phyloP scores from a whole-genome alignment of 768 basidiomycete genomes.

The Dentipellis fragilis region DNA sequence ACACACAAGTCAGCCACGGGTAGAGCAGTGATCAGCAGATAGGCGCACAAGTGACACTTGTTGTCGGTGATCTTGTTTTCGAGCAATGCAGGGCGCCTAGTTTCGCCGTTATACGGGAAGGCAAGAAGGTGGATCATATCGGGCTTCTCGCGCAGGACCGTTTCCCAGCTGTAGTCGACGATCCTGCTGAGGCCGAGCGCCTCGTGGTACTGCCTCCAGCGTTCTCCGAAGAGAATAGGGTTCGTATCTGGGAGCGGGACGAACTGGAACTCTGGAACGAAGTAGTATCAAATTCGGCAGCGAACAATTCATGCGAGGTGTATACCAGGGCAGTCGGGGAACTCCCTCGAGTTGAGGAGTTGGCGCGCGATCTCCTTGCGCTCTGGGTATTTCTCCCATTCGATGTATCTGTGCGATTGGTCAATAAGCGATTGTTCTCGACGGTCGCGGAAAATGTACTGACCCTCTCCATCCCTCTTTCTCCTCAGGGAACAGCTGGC shows the following conservation, averaged over 20 bases:
- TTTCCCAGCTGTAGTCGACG: slow-evolving; percentile 42
- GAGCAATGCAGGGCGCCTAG: slow-evolving; percentile 31
- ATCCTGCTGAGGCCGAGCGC: slow-evolving; percentile 35
- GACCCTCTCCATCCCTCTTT: slow-evolving; percentile 30
- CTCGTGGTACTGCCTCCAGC: slow-evolving; percentile 46
- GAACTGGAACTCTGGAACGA: slow-evolving; percentile 35
- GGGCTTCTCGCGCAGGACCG: slow-evolving; percentile 40
- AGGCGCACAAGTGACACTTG: slow-evolving; percentile 37
- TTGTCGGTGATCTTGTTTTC: slow-evolving; percentile 38
- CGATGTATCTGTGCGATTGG: slow-evolving; percentile 27
- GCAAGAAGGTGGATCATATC: slow-evolving; percentile 41
- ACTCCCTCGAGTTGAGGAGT: slow-evolving; percentile 30
- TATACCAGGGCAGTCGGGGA: slow-evolving; percentile 31
- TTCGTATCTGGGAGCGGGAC: slow-evolving; percentile 40
- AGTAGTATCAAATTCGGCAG: background rate
- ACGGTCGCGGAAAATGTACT: slow-evolving; percentile 1
- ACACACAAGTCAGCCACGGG: background rate
- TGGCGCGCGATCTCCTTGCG: slow-evolving; percentile 30
- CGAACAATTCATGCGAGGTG: background rate
- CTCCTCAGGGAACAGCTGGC: slow-evolving; percentile 27
- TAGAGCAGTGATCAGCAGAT: background rate
- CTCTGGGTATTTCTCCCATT: slow-evolving; percentile 39
- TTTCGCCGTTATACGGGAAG: slow-evolving; percentile 51
- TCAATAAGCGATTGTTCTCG: background rate
- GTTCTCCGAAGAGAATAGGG: slow-evolving; percentile 36